Percentiles rank a stretch among this genome's conserved stretches.
Conservation (phyloP, 179 eudicot genomes). For the Vitellaria paradoxa region DNA sequence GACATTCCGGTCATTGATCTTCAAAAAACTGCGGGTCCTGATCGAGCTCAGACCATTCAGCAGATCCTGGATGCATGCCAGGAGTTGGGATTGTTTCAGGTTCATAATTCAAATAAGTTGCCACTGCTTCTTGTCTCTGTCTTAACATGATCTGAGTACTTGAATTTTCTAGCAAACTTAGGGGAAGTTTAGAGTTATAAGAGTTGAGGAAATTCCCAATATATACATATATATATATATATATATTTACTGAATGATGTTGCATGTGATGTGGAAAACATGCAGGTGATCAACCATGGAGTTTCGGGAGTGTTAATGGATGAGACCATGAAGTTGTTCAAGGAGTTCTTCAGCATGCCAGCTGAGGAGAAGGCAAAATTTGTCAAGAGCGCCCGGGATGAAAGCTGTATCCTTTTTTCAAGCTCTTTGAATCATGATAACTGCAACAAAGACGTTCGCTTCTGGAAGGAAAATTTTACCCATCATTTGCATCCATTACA, state of each 20-base stretch:
- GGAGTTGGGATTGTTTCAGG: constrained; percentile 61
- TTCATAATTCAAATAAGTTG: neutral
- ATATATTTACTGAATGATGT: too few species aligned
- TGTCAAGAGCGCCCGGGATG: constrained; percentile 25
- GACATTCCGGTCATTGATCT: constrained; percentile 26
- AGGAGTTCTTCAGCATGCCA: constrained; percentile 40
- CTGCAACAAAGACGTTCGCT: constrained; percentile 37
- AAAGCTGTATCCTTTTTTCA: constrained; percentile 43
- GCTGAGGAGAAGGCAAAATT: constrained; percentile 39
- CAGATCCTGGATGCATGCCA: constrained; percentile 44
- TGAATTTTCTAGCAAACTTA: too few species aligned
- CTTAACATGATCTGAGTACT: too few species aligned
- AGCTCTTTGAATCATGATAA: constrained; percentile 31
- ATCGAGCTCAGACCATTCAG: constrained; percentile 14
- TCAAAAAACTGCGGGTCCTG: neutral
- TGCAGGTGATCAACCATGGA: constrained; percentile 23
- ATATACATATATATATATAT: too few species aligned
- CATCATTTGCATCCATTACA: constrained; percentile 65
- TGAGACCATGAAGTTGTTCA: constrained; percentile 27
- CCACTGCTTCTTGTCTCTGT: too few species aligned
- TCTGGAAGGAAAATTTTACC: constrained; percentile 59
- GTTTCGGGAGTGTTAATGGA: constrained; percentile 27
- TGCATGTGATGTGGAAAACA: too few species aligned
- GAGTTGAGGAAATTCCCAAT: too few species aligned
- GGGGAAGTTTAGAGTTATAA: too few species aligned